Percentiles rank a stretch among this genome's conserved stretches.
Evolutionary conservation across 768 basidiomycete species (phyloP).

Genomic region (Kwoniella mangroviensis): DNA sequence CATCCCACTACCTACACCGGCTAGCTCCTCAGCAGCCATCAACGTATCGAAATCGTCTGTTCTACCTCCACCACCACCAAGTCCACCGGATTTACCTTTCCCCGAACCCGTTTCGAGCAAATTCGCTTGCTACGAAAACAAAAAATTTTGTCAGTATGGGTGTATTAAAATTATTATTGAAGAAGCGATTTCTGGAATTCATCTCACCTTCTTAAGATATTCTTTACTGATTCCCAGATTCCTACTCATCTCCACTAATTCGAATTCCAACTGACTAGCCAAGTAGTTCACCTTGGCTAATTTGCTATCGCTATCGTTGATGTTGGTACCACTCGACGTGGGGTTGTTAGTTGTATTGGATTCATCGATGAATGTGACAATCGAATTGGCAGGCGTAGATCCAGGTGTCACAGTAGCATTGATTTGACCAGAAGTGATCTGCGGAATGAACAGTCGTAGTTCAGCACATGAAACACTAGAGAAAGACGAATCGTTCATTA

Average conservation of each 20-base stretch:
- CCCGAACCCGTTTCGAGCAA: conserved; percentile 17
- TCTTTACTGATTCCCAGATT: conserved; percentile 31
- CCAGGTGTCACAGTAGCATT: conserved; percentile 17
- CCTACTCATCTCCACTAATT: conserved; percentile 25
- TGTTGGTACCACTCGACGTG: neutral
- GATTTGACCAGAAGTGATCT: conserved; percentile 24
- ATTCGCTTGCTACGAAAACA: conserved; percentile 23
- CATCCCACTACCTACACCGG: neutral
- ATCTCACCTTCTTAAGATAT: conserved; percentile 45
- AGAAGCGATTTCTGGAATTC: too few species aligned
- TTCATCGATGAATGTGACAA: conserved; percentile 41
- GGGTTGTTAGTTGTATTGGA: neutral
- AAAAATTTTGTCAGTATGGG: neutral
- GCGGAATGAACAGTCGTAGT: neutral
- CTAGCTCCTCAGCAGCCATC: conserved; percentile 30
- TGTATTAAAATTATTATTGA: too few species aligned
- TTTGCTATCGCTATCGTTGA: neutral
- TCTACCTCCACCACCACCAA: conserved; percentile 7
- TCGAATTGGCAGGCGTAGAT: conserved; percentile 11
- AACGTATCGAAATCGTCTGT: conserved; percentile 27
- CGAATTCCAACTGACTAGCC: conserved; percentile 26
- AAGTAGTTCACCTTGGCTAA: conserved; percentile 22
- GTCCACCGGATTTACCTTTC: neutral
- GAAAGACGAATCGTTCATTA: neutral
- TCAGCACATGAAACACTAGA: neutral